Evolutionary conservation across 2,329 filamentous ascomycete genomes (phyloP), one percentile per base, ranked within the genome.

Genomic region (Cytospora leucostoma): DNA sequence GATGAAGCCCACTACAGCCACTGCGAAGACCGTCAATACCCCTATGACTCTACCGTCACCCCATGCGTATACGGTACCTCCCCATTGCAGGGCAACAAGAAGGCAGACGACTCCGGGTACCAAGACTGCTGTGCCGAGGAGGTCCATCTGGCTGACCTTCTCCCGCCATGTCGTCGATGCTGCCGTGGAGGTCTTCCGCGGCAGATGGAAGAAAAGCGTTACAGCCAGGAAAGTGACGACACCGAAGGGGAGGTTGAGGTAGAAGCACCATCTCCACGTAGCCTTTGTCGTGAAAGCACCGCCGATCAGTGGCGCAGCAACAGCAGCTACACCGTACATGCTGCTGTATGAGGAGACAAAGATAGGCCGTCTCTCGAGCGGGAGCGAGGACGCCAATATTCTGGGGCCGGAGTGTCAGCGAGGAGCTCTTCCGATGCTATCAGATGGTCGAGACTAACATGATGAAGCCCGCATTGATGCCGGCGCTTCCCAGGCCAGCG

Each of bases 41-140:
- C 73, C 67, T 53, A 80, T 75, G 61, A 79, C 73, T 44, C 75
- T 72, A 64, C 73, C 75, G 62, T 65, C 71, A 57, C 66, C 68
- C 77, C 78, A 80, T 1, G 70, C 66, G 60, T 79, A 77, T n/a
- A 69, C 71, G 15, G 71, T 75, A 38, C 77, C 78, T 61, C 76
- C 78, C 79, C 79, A 82, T 66, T 82, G 78, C 19, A 84, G 72
- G 4, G 80, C 80, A 8, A 84, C 71, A 3, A 83, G 70, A 13
- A 82, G 74, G 62, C 76, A 80, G 61, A 81, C 72, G 34, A 80
- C 77, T 27, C 75, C 68, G 10, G 71, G 71, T 69, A 72, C 70
- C 53, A 73, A 73, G 2, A 73, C 68, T 7, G 61, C n/a, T 2
- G 70, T 71, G n/a, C 71, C 71, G 8, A 69, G 60, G 3, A 70